phyloP scores from a whole-genome alignment of 2,329 filamentous ascomycete genomes.

The Cytospora mali region DNA sequence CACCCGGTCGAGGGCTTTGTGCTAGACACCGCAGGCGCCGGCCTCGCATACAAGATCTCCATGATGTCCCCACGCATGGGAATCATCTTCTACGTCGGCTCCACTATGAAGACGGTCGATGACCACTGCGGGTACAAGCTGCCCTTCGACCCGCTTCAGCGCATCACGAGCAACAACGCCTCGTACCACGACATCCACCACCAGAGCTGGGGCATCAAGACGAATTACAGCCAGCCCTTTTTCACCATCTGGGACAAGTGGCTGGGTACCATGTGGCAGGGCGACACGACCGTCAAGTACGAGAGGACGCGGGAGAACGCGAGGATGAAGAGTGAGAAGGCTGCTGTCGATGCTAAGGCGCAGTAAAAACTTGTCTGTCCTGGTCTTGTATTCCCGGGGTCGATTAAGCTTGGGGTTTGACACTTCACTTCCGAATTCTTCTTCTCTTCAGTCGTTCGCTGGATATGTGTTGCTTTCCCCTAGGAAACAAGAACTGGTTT shows the following conservation, averaged over 20 bases:
- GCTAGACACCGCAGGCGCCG: constrained; percentile 86
- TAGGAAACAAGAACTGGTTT: not conserved
- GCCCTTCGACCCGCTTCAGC: constrained; percentile 92
- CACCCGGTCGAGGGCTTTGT: constrained; percentile 93
- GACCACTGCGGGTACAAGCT: constrained; percentile 97
- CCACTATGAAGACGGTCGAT: constrained; percentile 94
- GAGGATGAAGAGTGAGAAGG: constrained; percentile 44
- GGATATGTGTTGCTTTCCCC: not conserved
- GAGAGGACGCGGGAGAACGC: constrained; percentile 41
- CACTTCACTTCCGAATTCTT: not conserved
- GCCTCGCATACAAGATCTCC: constrained; percentile 78
- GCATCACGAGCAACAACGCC: constrained; percentile 91
- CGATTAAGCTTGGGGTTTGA: not conserved
- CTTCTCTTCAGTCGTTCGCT: not conserved
- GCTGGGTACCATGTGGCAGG: constrained; percentile 81
- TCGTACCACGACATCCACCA: constrained; percentile 98
- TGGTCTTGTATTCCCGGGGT: no score
- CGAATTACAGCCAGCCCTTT: constrained; percentile 87
- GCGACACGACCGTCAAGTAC: constrained; percentile 53
- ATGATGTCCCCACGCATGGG: constrained; percentile 84
- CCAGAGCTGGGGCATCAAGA: constrained; percentile 99
- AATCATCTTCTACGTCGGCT: constrained; percentile 86
- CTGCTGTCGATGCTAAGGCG: constrained; percentile 32
- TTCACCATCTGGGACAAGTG: constrained; percentile 94
- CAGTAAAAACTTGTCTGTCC: constrained; percentile 2